Evolutionary conservation across 345 rosid species (phyloP).

Genomic region (Kandelia obovata): DNA sequence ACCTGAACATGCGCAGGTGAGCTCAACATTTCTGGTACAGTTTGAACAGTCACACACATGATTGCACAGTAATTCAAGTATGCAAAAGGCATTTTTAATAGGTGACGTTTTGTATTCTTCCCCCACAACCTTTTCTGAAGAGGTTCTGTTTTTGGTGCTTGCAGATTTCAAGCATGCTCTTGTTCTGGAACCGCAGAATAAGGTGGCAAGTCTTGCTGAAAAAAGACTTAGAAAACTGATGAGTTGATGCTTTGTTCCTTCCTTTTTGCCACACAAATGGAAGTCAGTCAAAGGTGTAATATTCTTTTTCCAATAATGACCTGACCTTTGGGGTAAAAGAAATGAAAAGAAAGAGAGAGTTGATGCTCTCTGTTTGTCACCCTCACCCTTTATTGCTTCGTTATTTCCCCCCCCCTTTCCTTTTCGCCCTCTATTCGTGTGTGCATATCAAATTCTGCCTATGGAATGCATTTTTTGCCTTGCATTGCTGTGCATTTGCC

Average conservation of each 20-base stretch:
- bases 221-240: slow-evolving; percentile 60
- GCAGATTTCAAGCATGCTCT: slow-evolving; percentile 86
- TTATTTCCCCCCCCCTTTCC: neutral
- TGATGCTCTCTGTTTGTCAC: neutral
- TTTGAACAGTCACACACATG: neutral
- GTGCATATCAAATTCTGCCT: neutral
- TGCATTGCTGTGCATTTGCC: neutral
- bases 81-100: neutral
- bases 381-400: neutral
- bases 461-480: neutral
- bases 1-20: too few species aligned
- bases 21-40: too few species aligned
- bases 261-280: neutral
- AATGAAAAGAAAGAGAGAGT: neutral
- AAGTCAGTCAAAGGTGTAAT: neutral
- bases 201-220: slow-evolving; percentile 60
- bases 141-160: neutral
- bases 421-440: neutral
- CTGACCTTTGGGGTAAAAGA: neutral
- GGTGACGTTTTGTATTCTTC: neutral
- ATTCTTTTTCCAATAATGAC: neutral
- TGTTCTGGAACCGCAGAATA: slow-evolving; percentile 91
- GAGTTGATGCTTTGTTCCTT: slow-evolving; percentile 32
- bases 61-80: too few species aligned
- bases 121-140: too few species aligned